Percentiles rank a stretch among this genome's conserved stretches.
phyloP scores from a whole-genome alignment of 148 eudicot genomes.

The Rhododendron ovatum region DNA sequence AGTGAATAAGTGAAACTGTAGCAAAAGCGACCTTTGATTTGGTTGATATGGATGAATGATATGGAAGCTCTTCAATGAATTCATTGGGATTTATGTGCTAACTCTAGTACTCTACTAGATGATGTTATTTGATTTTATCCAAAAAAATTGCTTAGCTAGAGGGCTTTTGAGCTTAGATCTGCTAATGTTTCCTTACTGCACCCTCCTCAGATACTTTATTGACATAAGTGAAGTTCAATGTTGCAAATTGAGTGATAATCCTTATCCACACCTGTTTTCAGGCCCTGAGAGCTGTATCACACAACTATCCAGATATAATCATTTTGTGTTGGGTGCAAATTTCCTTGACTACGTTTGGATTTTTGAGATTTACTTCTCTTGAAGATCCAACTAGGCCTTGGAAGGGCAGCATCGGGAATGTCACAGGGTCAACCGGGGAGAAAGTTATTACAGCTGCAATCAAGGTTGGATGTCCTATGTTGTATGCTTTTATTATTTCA shows the following conservation, averaged over 20 bases:
- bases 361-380: constrained; percentile 35
- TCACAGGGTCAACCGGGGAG: constrained; percentile 48
- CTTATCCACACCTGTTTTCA: constrained; percentile 36
- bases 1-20: background rate
- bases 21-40: background rate
- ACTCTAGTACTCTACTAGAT: background rate
- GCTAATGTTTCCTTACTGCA: background rate
- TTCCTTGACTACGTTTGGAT: constrained; percentile 40
- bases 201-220: background rate
- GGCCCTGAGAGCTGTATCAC: constrained; percentile 94
- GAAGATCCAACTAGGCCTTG: constrained; percentile 30
- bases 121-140: background rate
- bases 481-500: background rate
- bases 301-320: constrained; percentile 78
- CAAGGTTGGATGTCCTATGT: constrained; percentile 44
- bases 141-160: background rate
- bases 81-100: background rate
- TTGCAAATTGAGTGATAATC: background rate
- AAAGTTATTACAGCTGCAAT: constrained; percentile 63
- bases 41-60: background rate
- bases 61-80: background rate
- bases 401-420: constrained; percentile 40
- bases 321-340: constrained; percentile 65
- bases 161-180: background rate
- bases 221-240: background rate